Conservation (phyloP, 163 green algal genomes). For the Scenedesmus sp. region DNA sequence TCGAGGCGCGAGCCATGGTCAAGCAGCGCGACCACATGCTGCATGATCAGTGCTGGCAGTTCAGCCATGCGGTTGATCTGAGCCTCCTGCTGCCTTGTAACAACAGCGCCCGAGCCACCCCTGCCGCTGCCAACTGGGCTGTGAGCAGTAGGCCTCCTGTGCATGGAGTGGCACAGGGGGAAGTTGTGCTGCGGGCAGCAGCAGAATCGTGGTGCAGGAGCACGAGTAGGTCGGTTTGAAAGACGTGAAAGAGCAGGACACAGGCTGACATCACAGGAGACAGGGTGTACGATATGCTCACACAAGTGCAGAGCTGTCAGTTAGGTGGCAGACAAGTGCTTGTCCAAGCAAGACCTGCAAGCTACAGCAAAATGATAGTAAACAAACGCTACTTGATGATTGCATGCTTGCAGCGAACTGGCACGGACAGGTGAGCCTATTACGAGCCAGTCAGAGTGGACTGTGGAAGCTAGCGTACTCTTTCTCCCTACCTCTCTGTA, state of each 20-base stretch:
- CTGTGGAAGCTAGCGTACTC: neutral
- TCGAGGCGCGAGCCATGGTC: constrained; percentile 11
- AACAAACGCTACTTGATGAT: neutral
- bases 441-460: neutral
- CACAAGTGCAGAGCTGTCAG: neutral
- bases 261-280: neutral
- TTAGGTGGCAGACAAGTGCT: neutral
- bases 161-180: neutral
- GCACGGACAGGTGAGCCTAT: neutral
- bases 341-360: neutral
- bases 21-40: neutral
- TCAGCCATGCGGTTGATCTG: constrained; percentile 15
- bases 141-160: neutral
- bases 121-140: neutral
- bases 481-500: neutral
- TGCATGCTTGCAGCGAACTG: neutral
- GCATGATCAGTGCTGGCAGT: neutral
- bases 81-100: neutral
- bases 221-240: neutral
- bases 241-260: neutral
- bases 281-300: neutral
- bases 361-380: neutral
- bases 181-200: neutral
- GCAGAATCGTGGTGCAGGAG: neutral
- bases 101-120: neutral